Evolutionary conservation across 495 filamentous ascomycete genomes (phyloP).

Genomic region (Rhypophila decipiens): DNA sequence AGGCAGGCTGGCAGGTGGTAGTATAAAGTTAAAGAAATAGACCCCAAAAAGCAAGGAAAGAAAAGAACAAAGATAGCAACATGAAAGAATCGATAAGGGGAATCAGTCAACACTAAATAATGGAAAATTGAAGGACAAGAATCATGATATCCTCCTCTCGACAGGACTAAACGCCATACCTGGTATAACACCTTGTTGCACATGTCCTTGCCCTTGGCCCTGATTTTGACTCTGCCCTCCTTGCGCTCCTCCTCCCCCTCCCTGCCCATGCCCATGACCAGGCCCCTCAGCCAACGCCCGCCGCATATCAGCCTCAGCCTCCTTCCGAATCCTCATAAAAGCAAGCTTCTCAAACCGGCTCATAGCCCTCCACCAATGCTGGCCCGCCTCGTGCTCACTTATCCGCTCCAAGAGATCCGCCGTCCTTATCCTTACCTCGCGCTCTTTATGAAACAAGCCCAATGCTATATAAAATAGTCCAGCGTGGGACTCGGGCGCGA

Average conservation of each 20-base stretch:
- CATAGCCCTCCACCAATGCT: constrained; percentile 84
- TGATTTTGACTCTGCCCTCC: background rate
- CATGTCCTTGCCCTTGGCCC: too few species aligned
- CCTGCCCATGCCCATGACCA: background rate
- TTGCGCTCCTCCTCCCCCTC: too few species aligned
- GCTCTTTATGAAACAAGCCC: constrained; percentile 87
- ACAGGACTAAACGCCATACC: constrained; percentile 5
- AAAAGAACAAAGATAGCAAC: too few species aligned
- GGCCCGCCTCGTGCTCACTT: constrained; percentile 76
- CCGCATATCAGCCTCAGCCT: constrained; percentile 45
- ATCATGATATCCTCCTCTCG: constrained; percentile 10
- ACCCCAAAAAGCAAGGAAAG: too few species aligned
- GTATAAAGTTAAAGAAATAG: too few species aligned
- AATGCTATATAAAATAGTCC: constrained; percentile 89
- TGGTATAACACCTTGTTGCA: too few species aligned
- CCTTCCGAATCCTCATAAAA: constrained; percentile 61
- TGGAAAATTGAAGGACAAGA: too few species aligned
- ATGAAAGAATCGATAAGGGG: too few species aligned
- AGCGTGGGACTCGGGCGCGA: constrained; percentile 78
- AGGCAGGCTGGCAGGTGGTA: too few species aligned
- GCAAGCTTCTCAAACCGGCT: constrained; percentile 85
- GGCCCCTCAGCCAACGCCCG: constrained; percentile 20
- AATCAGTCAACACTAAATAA: too few species aligned
- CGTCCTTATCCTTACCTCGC: constrained; percentile 67
- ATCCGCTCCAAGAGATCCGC: constrained; percentile 80